Evolutionary conservation across 257 asterid species (phyloP).

Genomic region (Fraxinus pennsylvanica): DNA sequence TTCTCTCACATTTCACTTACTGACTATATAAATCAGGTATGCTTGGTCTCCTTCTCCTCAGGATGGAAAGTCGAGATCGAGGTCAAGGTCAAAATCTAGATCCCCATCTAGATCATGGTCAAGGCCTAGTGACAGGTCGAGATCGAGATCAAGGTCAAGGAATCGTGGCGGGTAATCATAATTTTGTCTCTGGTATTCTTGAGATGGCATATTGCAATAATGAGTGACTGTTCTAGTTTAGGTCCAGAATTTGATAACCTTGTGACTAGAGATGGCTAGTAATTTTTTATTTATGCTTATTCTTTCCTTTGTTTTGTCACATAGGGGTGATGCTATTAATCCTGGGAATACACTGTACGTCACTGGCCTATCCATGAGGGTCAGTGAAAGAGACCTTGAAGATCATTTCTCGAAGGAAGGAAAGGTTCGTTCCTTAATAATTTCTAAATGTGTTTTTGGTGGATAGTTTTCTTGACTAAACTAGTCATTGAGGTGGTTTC

Average conservation of each 20-base stretch:
- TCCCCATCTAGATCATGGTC: constrained; percentile 65
- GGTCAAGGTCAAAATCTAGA: constrained; percentile 60
- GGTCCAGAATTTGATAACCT: background rate
- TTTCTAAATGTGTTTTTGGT: background rate
- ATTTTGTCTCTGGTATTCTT: background rate
- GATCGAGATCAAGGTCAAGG: constrained; percentile 64
- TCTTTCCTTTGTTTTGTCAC: constrained; percentile 10
- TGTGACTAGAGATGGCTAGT: constrained; percentile 9
- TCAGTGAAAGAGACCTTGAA: constrained; percentile 91
- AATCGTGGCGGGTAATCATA: constrained; percentile 66
- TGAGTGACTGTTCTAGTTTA: background rate
- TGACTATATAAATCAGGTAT: constrained; percentile 36
- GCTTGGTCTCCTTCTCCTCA: constrained; percentile 79
- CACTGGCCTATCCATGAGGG: constrained; percentile 96
- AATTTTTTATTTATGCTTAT: background rate
- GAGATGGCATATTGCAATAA: background rate
- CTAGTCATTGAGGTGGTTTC: background rate
- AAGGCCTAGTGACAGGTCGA: constrained; percentile 46
- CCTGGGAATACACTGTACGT: constrained; percentile 87
- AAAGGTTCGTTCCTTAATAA: constrained; percentile 53
- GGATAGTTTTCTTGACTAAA: background rate
- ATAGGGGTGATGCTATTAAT: constrained; percentile 55
- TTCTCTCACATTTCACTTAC: constrained; percentile 10
- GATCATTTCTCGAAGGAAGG: constrained; percentile 97
- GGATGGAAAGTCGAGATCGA: constrained; percentile 60